Percentiles rank a stretch among this genome's conserved stretches.
These are phyloP conservation scores for Glycyrrhiza uralensis DNA, from an alignment of 306 rosid genomes.

Conservation along the genomic window DNA sequence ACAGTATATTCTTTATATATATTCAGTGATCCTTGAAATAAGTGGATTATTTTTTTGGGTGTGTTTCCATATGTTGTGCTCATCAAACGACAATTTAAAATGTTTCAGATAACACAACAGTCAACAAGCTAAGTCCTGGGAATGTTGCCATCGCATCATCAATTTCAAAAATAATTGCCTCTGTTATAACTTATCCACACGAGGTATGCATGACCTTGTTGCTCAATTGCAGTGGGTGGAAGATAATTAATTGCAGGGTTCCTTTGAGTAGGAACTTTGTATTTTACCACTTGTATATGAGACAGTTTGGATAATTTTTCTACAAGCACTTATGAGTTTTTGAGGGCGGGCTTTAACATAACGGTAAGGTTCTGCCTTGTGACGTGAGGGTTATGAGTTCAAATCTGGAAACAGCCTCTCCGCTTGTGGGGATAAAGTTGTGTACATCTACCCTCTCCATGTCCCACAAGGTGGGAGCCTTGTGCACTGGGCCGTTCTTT, in stretches of 20 bases:
- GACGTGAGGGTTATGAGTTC: no score
- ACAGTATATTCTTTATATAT: not conserved
- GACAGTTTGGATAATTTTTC: no score
- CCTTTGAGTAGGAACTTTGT: not conserved
- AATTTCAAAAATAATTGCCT: conserved; percentile 77
- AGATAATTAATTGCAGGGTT: not conserved
- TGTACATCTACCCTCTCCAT: no score
- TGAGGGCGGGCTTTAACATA: no score
- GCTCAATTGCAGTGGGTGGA: not conserved
- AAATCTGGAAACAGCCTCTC: no score
- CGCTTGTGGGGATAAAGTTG: no score
- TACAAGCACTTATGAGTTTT: no score
- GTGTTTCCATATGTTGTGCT: not conserved
- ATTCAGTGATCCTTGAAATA: conserved; percentile 1
- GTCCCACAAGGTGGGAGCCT: no score
- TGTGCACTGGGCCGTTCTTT: no score
- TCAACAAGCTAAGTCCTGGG: conserved; percentile 67
- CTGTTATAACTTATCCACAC: conserved; percentile 83
- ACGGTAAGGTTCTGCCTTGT: no score
- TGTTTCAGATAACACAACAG: conserved; percentile 66
- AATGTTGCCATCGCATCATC: conserved; percentile 73
- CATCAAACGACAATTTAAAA: conserved; percentile 24
- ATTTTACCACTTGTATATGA: not conserved
- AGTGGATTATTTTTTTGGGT: not conserved
- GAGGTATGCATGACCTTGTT: conserved; percentile 51